Base-by-base conservation (phyloP, 2,329 filamentous ascomycete genomes). In the Neospermospora avenae region DNA sequence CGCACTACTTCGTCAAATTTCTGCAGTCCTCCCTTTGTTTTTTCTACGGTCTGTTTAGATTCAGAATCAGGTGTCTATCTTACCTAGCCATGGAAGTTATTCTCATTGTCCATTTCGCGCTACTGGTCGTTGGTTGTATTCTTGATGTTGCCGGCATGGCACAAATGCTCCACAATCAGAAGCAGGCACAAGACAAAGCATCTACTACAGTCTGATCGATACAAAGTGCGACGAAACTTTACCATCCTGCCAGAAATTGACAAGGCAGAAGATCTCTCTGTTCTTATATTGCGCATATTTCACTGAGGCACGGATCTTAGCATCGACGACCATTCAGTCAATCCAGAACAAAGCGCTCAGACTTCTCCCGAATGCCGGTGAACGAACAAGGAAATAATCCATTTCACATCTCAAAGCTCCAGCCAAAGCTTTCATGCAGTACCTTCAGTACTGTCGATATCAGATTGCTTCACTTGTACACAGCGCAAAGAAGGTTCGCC, bases 221-320 rank as follows among this genome's bases (percentile, higher is more conserved):
- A 39, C 10, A 11, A 1, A 67, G 65, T 65, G 65, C 25, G 63
- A 67, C 16, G 63, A 67, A 54, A 18, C 51, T 16, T 64, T 60
- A 34, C 63, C 63, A 25, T 53, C 57, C 18, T 67, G 60, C 22
- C n/a, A 42, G 5, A 61, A 64, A 16, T 67, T 60, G n/a, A 28
- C 42, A 37, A 39, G 60, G 42, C 53, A 60, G 22, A 58, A 52
- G 45, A 35, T 60, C 1, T 55, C 65, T n/a, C 22, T 64, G 63
- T 42, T 63, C 61, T 18, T 67, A 59, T 24, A 41, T 59, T 16
- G 52, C 46, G 37, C 46, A 55, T 34, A 35, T 59, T 45, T 51
- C 60, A 51, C 34, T 45, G 35, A 14, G 37, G 20, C 41, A 55
- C 44, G 45, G 34, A 39, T 51, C 16, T 55, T 55, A 14, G n/a